These are phyloP conservation scores for Russula virescens DNA, from an alignment of 768 basidiomycete species.

Conservation along the genomic window DNA sequence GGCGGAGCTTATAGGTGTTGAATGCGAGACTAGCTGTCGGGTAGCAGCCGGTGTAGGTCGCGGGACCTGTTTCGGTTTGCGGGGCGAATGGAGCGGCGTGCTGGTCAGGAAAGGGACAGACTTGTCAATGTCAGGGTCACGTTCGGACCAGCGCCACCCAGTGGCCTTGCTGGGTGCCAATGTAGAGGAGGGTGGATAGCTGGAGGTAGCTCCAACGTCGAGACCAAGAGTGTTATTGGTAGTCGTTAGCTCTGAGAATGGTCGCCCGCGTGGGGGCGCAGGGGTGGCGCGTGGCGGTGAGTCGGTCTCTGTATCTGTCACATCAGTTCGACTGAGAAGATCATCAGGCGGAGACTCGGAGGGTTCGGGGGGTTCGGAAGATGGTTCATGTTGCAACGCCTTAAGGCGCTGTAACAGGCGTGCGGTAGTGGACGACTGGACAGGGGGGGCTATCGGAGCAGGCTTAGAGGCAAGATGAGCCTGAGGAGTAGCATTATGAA, in stretches of 20 bases:
- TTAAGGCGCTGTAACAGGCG: constrained; percentile 22
- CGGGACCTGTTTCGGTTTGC: constrained; percentile 13
- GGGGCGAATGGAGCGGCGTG: constrained; percentile 12
- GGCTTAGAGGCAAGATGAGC: neutral
- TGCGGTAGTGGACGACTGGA: constrained; percentile 14
- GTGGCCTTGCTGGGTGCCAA: constrained; percentile 11
- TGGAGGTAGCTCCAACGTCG: constrained; percentile 24
- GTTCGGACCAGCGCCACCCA: constrained; percentile 14
- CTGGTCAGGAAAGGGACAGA: constrained; percentile 22
- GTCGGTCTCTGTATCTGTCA: constrained; percentile 11
- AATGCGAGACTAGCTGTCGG: constrained; percentile 1
- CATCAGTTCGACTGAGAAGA: constrained; percentile 11
- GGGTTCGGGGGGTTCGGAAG: neutral
- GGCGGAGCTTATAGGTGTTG: neutral
- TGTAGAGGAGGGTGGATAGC: constrained; percentile 4
- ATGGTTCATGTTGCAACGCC: constrained; percentile 10
- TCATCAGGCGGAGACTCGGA: constrained; percentile 15
- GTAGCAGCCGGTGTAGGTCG: constrained; percentile 11
- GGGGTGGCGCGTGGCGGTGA: neutral
- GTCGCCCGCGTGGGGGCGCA: neutral
- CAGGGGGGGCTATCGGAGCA: neutral
- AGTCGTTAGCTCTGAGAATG: constrained; percentile 19
- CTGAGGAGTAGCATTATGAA: constrained; percentile 15
- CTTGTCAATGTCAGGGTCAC: constrained; percentile 14
- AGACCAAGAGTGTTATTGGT: constrained; percentile 31